Base-by-base conservation (phyloP, 1,284 basidiomycete species). In the Sanghuangporus baumii region DNA sequence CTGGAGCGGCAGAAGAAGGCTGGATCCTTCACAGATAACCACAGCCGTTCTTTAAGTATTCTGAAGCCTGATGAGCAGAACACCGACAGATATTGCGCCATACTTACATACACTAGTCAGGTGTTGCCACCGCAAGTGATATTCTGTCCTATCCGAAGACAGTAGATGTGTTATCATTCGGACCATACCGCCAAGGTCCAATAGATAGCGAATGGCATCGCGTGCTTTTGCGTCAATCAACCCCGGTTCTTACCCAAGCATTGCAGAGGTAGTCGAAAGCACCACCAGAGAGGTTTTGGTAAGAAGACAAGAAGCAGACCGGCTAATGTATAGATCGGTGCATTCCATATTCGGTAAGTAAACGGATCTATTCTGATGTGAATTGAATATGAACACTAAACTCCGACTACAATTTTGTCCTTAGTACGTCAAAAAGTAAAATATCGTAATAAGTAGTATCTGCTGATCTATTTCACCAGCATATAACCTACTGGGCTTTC, bases 161-260 rank as follows among this genome's bases (percentile, higher is more conserved):
- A 14, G 14, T 31, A 12, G 26, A 31, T 23, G 48, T 26, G 14
- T 51, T 23, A 26, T 51, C 48, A 26, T n/a, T 7, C 48, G 48
- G 48, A 23, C 26, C 48, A 23, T 14, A 23, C n/a, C 18, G 5
- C 48, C 48, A 12, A 46, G 36, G 11, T 37, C 4, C 55, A 43
- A 43, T 43, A 43, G 40, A 40, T 40, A 40, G 18, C 38, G 12
- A 38, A 18, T 38, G 23, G 7, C 16, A 60, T 60, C 16, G 59
- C 50, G 59, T 60, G 59, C 50, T 60, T 54, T 60, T 38, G 50
- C 48, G 59, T 50, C 50, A 60, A 34, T 43, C 59, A 37, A 55
- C 20, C 6, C 16, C 3, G 26, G 26, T 31, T 31, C 26, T 31
- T 31, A 31, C 26, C 2, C 26, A 31, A 31, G 3, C 26, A 31